Conservation (phyloP, 1,284 basidiomycete genomes). For the Cryptococcus deneoformans region DNA sequence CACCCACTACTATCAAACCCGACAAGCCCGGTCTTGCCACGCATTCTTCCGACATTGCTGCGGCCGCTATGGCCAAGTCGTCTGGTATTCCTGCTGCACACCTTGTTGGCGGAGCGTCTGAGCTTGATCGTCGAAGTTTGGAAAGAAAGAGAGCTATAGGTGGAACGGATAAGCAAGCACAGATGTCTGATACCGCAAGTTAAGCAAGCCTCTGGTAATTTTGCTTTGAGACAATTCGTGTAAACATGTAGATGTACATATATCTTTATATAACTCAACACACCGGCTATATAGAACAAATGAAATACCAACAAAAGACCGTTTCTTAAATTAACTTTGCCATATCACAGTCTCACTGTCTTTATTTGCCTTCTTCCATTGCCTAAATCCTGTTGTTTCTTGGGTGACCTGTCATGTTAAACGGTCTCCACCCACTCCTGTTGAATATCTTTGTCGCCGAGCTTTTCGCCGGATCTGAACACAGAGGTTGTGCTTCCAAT, state of each 20-base stretch:
- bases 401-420: too few species aligned
- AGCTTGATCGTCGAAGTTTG: slow-evolving; percentile 26
- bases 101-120: slow-evolving; percentile 23
- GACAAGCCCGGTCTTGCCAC: slow-evolving; percentile 18
- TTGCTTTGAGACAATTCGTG: too few species aligned
- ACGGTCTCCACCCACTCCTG: neutral
- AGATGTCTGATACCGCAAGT: neutral
- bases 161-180: neutral
- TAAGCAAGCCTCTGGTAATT: too few species aligned
- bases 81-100: neutral
- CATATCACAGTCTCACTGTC: too few species aligned
- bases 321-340: too few species aligned
- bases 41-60: slow-evolving; percentile 23
- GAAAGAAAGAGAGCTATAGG: slow-evolving; percentile 5
- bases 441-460: neutral
- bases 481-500: too few species aligned
- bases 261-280: too few species aligned
- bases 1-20: neutral
- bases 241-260: neutral
- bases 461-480: neutral
- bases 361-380: too few species aligned
- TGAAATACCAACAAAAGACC: too few species aligned
- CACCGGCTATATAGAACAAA: too few species aligned
- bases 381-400: too few species aligned
- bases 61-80: slow-evolving; percentile 20